Evolutionary conservation across 176 grass and related monocot species (phyloP).

Genomic region (Oryza meridionalis): DNA sequence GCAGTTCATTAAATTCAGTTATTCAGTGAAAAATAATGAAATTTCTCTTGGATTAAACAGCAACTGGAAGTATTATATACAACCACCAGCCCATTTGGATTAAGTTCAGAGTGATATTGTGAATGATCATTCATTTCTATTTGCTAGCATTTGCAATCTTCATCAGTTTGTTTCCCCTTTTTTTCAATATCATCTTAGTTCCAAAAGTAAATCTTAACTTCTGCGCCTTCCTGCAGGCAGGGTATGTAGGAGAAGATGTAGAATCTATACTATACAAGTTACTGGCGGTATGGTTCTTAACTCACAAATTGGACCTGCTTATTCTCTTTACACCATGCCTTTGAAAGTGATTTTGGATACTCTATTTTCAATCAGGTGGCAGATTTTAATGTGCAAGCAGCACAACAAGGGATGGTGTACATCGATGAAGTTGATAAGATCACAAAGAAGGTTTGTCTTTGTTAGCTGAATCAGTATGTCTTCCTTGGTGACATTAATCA

Average conservation of each 20-base stretch:
- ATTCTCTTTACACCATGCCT: conserved; percentile 19
- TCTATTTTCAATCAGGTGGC: conserved; percentile 73
- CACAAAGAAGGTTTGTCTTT: conserved; percentile 77
- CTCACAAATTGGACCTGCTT: conserved; percentile 5
- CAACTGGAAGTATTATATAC: background rate
- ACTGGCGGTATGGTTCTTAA: conserved; percentile 66
- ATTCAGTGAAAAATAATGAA: background rate
- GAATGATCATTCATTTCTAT: background rate
- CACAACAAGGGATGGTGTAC: conserved; percentile 99
- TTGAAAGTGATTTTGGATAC: conserved; percentile 33
- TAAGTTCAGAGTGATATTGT: conserved; percentile 12
- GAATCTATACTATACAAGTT: conserved; percentile 99
- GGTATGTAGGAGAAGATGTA: conserved; percentile 99
- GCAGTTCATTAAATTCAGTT: background rate
- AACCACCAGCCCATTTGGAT: conserved; percentile 6
- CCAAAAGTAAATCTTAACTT: conserved; percentile 31
- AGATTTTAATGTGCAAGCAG: conserved; percentile 99
- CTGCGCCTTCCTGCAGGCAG: conserved; percentile 70
- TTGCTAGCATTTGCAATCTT: conserved; percentile 5
- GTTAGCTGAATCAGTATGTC: conserved; percentile 22
- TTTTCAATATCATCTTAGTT: background rate
- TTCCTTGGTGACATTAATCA: conserved; percentile 30
- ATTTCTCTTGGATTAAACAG: background rate
- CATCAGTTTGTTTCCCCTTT: background rate
- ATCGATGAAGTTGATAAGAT: conserved; percentile 99